Percentiles rank a stretch among this genome's conserved stretches.
These are phyloP conservation scores for Ophiostoma tasmaniense DNA, from an alignment of 2,329 filamentous ascomycete genomes.

Conservation along the genomic window DNA sequence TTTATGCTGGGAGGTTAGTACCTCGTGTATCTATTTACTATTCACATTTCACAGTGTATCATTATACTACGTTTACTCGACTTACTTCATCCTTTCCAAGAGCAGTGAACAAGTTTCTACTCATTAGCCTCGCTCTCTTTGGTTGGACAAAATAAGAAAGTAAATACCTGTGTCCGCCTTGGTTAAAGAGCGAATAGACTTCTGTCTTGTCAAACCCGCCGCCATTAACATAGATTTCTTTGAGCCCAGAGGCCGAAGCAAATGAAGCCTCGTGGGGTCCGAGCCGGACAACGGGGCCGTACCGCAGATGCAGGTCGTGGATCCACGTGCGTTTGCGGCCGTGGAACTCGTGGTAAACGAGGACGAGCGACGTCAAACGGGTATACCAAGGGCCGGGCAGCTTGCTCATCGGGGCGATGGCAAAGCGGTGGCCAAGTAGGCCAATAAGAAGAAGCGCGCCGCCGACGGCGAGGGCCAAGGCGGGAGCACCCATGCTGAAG, in stretches of 20 bases:
- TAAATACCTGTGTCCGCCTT: slow-evolving; percentile 21
- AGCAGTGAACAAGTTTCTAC: background rate
- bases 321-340: slow-evolving; percentile 16
- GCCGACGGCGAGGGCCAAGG: slow-evolving; percentile 4
- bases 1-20: background rate
- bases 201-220: slow-evolving; percentile 15
- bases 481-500: background rate
- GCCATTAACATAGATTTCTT: slow-evolving; percentile 8
- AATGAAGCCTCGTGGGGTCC: slow-evolving; percentile 13
- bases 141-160: background rate
- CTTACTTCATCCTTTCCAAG: slow-evolving; percentile 24
- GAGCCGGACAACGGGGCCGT: slow-evolving; percentile 14
- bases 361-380: background rate
- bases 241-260: slow-evolving; percentile 10
- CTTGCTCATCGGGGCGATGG: background rate
- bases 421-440: slow-evolving; percentile 10
- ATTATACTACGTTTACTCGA: background rate
- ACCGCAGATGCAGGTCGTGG: slow-evolving; percentile 9
- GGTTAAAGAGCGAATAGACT: slow-evolving; percentile 13
- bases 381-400: slow-evolving; percentile 17
- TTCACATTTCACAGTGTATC: background rate
- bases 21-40: background rate
- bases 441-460: background rate
- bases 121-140: background rate
- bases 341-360: slow-evolving; percentile 11